Evolutionary conservation across 73 alveolate species (phyloP).

Genomic region (Uronychia setigera): DNA sequence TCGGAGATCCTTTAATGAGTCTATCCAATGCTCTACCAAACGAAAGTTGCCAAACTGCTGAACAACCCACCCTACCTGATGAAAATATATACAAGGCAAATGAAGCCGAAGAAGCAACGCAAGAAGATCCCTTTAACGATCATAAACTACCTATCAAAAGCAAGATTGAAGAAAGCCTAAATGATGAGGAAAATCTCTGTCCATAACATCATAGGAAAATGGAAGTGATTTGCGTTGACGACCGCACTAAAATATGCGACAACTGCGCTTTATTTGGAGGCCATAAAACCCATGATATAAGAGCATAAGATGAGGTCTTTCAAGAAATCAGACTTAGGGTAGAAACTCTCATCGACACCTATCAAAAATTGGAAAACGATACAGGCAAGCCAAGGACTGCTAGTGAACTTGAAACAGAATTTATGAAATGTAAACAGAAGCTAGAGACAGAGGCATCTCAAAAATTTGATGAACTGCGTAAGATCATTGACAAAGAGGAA

Average conservation of each 20-base stretch:
- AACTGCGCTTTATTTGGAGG: conserved; percentile 94
- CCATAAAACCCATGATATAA: conserved; percentile 93
- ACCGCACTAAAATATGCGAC: conserved; percentile 84
- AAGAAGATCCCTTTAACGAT: no score
- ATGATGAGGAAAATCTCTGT: background rate
- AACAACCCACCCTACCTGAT: no score
- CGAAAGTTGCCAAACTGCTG: no score
- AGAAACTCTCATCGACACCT: conserved; percentile 76
- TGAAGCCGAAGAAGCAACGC: no score
- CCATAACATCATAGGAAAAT: conserved; percentile 63
- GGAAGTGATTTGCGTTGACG: conserved; percentile 91
- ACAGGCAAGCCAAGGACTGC: conserved; percentile 11
- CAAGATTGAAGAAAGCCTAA: background rate
- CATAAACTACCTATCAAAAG: background rate
- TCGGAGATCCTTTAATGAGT: no score
- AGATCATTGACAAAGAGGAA: conserved; percentile 20
- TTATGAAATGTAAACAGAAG: conserved; percentile 2
- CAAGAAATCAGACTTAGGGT: conserved; percentile 85
- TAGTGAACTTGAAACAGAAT: no score
- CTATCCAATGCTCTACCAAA: no score
- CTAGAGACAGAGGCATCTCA: conserved; percentile 8
- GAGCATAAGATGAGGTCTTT: conserved; percentile 87
- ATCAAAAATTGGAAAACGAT: conserved; percentile 67
- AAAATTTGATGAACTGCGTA: conserved; percentile 12
- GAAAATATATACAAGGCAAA: no score